Evolutionary conservation across 108 stramenopile species (phyloP), one percentile per base, ranked within the genome.

Genomic region (Cyclotella kingstonii): DNA sequence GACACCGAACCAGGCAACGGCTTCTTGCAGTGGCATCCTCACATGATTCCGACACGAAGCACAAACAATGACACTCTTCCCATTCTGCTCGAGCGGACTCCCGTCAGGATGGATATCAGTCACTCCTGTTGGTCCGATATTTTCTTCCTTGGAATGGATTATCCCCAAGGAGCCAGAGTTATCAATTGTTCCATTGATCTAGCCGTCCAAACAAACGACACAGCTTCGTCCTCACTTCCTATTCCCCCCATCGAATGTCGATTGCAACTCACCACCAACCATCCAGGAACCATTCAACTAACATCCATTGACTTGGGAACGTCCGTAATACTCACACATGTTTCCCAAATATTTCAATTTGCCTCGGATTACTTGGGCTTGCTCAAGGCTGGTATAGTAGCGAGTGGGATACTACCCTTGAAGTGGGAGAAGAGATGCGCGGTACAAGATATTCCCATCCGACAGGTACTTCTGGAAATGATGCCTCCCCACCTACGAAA

Each of bases 111-210:
- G 84, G 84, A 84, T 52, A 48, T 84, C 8, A 72, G 70, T 33
- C 81, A 84, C 61, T 79, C 75, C 40, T 49, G 39, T 30, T 84
- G 84, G 84, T 73, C 76, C 5, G 84, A 84, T 60, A 84, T 84
- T 15, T 84, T 84, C 67, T 84, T 84, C 50, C 47, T 84, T 23
- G 77, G 78, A 8, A 84, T 84, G 84, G 84, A 84, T 38, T 80
- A 56, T 57, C 84, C 84, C 36, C 81, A 81, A 65, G 78, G 70
- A 23, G 84, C 84, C 18, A 65, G 81, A 12, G 84, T 84, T 0
- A 44, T 84, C 50, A 84, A 84, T 58, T 67, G 60, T 9, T 81
- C 81, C 1, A 60, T 84, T 22, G 76, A 84, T 38, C 53, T 84
- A 43, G 69, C 78, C 18, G 83, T 84, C 3, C 58, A 46, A 46